phyloP scores from a whole-genome alignment of 805 yeast genomes.

The Cyberlindnera amylophila region DNA sequence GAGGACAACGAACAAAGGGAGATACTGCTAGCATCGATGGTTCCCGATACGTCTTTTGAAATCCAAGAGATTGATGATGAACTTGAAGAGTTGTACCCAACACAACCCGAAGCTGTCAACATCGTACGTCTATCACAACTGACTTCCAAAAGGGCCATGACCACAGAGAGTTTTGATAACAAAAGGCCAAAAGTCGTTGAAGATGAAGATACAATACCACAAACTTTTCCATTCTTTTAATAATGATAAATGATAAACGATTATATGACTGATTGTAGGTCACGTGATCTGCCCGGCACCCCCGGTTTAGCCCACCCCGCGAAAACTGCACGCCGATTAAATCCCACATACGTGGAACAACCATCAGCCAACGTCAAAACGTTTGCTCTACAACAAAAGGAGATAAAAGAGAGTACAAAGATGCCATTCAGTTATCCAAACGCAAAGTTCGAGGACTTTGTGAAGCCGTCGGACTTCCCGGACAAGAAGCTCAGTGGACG shows the following conservation, averaged over 20 bases:
- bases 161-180: background rate
- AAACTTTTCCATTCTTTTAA: slow-evolving; percentile 13
- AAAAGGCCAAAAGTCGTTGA: background rate
- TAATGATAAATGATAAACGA: background rate
- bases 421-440: too few species aligned
- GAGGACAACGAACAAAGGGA: background rate
- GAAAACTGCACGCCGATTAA: too few species aligned
- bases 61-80: slow-evolving; percentile 24
- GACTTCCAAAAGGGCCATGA: background rate
- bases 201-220: slow-evolving; percentile 8
- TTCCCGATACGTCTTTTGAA: slow-evolving; percentile 8
- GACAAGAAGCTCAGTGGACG: slow-evolving; percentile 44
- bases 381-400: too few species aligned
- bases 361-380: too few species aligned
- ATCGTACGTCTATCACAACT: slow-evolving; percentile 20
- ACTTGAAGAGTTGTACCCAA: slow-evolving; percentile 27
- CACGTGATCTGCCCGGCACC: too few species aligned
- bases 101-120: slow-evolving; percentile 26
- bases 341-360: too few species aligned
- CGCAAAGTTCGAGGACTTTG: slow-evolving; percentile 12
- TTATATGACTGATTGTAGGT: too few species aligned
- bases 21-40: background rate
- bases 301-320: too few species aligned
- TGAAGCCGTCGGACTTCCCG: slow-evolving; percentile 25
- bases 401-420: too few species aligned